Percentiles rank a stretch among this genome's conserved stretches.
phyloP scores from a whole-genome alignment of 2,329 filamentous ascomycete species.

The Onygenales sp. region DNA sequence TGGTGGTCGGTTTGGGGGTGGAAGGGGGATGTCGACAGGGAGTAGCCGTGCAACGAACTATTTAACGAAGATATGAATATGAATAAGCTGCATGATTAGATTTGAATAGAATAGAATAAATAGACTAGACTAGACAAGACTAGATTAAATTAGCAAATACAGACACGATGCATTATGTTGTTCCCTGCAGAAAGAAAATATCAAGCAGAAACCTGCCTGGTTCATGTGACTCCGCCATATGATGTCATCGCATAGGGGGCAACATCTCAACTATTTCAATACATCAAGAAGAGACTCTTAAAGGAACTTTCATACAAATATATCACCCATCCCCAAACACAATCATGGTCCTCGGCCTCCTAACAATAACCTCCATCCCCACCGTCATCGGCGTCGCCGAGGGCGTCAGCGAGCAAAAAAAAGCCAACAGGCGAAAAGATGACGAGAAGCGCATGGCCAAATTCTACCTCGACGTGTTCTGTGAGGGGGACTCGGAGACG shows the following conservation, averaged over 20 bases:
- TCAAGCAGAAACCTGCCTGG: too few species aligned
- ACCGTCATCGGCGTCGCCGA: conserved; percentile 40
- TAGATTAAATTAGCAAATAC: neutral
- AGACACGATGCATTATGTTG: neutral
- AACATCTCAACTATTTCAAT: too few species aligned
- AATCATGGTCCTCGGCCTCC: conserved; percentile 33
- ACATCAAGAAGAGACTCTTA: too few species aligned
- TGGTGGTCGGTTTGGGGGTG: conserved; percentile 41
- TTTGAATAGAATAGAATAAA: neutral
- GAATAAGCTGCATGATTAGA: neutral
- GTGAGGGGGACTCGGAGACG: conserved; percentile 22
- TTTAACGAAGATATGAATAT: neutral
- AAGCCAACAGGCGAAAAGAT: conserved; percentile 33
- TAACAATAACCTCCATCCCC: conserved; percentile 32
- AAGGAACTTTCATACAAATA: neutral
- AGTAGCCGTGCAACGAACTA: neutral
- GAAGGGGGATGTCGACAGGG: conserved; percentile 12
- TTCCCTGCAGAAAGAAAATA: neutral
- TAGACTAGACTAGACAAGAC: neutral
- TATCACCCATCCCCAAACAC: conserved; percentile 1
- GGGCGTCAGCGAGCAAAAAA: conserved; percentile 36
- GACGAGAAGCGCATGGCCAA: conserved; percentile 39
- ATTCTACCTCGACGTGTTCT: conserved; percentile 34
- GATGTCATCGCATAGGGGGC: too few species aligned
- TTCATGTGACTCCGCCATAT: neutral